These are phyloP conservation scores for Zymoseptoria brevis DNA, from an alignment of 2,329 filamentous ascomycete species.

Conservation along the genomic window DNA sequence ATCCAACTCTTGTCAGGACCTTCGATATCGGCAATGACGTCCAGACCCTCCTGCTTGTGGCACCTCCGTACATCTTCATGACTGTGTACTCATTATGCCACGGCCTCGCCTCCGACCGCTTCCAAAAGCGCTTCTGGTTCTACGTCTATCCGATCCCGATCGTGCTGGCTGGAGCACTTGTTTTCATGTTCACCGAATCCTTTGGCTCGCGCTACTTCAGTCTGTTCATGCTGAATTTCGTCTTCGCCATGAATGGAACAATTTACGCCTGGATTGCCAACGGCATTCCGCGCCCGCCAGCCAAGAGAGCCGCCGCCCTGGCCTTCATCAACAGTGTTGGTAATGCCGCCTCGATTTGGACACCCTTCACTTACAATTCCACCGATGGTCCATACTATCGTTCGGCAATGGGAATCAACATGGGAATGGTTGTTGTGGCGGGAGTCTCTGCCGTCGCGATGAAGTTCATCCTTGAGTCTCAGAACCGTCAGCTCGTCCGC, in stretches of 20 bases:
- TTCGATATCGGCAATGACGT: conserved; percentile 30
- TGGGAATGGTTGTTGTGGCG: conserved; percentile 23
- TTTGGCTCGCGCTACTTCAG: conserved; percentile 49
- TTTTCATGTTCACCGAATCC: conserved; percentile 46
- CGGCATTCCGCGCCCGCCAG: conserved; percentile 64
- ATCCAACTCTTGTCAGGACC: conserved; percentile 31
- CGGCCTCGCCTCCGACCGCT: conserved; percentile 38
- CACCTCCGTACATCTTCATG: conserved; percentile 29
- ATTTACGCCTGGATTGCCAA: conserved; percentile 70
- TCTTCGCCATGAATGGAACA: conserved; percentile 46
- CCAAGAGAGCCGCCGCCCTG: conserved; percentile 64
- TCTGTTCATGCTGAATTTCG: conserved; percentile 49
- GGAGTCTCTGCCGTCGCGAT: conserved; percentile 23
- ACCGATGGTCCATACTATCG: conserved; percentile 23
- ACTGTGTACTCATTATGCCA: conserved; percentile 33
- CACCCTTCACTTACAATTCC: conserved; percentile 33
- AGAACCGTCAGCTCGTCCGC: conserved; percentile 45
- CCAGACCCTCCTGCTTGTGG: conserved; percentile 28
- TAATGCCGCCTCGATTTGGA: conserved; percentile 60
- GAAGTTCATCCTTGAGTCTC: conserved; percentile 26
- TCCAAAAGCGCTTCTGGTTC: conserved; percentile 45
- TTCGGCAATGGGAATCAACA: conserved; percentile 29
- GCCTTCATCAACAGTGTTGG: conserved; percentile 69
- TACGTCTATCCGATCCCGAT: conserved; percentile 46
- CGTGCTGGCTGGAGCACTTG: conserved; percentile 43